Conservation (phyloP, 805 yeast species). For the Nakazawaea molendinolei region DNA sequence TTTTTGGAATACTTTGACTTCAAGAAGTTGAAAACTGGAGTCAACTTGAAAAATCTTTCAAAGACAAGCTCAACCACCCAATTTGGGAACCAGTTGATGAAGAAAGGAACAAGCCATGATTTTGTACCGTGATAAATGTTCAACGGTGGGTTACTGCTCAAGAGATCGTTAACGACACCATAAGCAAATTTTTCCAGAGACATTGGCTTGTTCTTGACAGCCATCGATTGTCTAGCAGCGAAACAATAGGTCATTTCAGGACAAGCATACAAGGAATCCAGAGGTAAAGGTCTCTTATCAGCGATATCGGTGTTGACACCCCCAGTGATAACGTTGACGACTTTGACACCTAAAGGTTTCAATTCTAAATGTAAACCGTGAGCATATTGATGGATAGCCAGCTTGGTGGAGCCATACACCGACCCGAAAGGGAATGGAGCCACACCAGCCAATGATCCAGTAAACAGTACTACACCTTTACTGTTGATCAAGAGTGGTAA, state of each 20-base stretch:
- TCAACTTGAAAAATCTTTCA: conserved; percentile 28
- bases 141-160: conserved; percentile 31
- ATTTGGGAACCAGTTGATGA: conserved; percentile 22
- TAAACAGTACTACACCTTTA: conserved; percentile 63
- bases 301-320: conserved; percentile 69
- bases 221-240: conserved; percentile 49
- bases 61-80: conserved; percentile 20
- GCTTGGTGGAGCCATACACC: conserved; percentile 61
- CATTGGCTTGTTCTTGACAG: conserved; percentile 54
- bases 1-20: conserved; percentile 13
- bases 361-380: conserved; percentile 56
- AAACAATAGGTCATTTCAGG: conserved; percentile 47
- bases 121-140: conserved; percentile 53
- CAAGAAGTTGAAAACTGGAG: conserved; percentile 25
- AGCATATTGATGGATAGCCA: conserved; percentile 72
- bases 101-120: conserved; percentile 12
- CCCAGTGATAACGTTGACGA: conserved; percentile 66
- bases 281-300: conserved; percentile 55
- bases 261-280: conserved; percentile 43
- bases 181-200: conserved; percentile 50
- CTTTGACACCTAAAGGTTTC: conserved; percentile 67
- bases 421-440: conserved; percentile 67
- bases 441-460: conserved; percentile 66
- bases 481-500: conserved; percentile 50
- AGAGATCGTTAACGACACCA: conserved; percentile 45